Conservation (phyloP, 108 stramenopile genomes). For the Discostella pseudostelligera region DNA sequence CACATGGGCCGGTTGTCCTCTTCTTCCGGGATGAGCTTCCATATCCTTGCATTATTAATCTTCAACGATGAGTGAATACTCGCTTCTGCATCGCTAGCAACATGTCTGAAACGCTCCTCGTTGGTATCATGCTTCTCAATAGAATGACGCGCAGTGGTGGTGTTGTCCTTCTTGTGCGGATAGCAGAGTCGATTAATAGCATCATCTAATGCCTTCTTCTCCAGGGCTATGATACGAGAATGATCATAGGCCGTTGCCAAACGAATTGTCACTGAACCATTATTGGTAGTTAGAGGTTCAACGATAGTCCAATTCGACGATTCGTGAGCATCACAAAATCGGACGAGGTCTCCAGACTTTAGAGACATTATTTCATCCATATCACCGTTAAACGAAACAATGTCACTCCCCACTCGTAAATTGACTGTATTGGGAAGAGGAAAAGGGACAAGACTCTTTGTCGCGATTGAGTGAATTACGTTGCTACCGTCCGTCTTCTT, state of each 20-base stretch:
- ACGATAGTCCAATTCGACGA: conserved; percentile 31
- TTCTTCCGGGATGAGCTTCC: conserved; percentile 44
- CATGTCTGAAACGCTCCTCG: conserved; percentile 24
- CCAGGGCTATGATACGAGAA: conserved; percentile 23
- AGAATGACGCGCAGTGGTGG: background rate
- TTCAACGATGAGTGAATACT: conserved; percentile 26
- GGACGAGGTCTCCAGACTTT: conserved; percentile 18
- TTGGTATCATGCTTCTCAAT: background rate
- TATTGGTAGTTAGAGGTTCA: background rate
- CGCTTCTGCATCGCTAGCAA: conserved; percentile 26
- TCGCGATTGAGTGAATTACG: background rate
- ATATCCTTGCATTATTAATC: conserved; percentile 30
- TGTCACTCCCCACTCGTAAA: conserved; percentile 23
- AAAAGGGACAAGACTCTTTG: conserved; percentile 16
- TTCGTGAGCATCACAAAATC: conserved; percentile 36
- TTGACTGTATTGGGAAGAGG: conserved; percentile 31
- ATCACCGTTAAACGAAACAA: conserved; percentile 23
- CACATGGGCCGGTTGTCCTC: conserved; percentile 39
- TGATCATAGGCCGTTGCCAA: conserved; percentile 29
- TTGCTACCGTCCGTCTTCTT: background rate
- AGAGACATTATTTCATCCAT: conserved; percentile 8
- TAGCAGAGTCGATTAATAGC: conserved; percentile 34
- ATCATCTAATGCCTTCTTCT: conserved; percentile 20
- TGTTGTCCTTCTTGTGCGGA: conserved; percentile 17
- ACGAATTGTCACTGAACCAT: conserved; percentile 14